Conservation (phyloP, 2,329 filamentous ascomycete genomes). For the Neopestalotiopsis sp. region DNA sequence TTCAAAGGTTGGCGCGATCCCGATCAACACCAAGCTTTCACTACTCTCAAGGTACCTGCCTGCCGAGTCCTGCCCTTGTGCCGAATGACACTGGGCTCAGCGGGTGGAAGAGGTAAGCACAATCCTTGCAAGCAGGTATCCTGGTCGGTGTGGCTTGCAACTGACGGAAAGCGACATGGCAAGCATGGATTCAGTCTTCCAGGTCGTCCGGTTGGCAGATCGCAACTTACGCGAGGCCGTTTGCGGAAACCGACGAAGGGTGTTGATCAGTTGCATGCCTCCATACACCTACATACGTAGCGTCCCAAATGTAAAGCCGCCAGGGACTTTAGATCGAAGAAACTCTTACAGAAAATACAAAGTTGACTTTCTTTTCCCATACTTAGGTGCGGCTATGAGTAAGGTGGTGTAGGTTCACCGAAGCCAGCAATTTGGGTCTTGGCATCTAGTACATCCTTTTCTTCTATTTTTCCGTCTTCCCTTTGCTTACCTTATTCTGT, state of each 20-base stretch:
- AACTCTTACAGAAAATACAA: neutral
- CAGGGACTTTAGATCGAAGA: neutral
- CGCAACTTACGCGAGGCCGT: conserved; percentile 12
- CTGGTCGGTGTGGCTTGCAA: conserved; percentile 3
- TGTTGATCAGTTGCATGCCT: neutral
- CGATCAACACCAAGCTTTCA: neutral
- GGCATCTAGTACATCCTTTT: neutral
- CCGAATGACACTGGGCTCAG: neutral
- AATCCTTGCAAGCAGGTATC: neutral
- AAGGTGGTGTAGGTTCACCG: neutral
- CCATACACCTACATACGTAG: neutral
- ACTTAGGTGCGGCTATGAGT: neutral
- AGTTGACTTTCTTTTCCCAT: neutral
- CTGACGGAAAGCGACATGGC: neutral
- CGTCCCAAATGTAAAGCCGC: neutral
- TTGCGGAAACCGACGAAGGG: conserved; percentile 3
- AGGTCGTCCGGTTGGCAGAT: conserved; percentile 8
- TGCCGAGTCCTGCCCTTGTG: neutral
- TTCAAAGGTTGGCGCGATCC: neutral
- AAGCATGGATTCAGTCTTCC: neutral
- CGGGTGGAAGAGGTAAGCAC: neutral
- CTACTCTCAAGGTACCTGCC: conserved; percentile 2
- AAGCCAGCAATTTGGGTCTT: neutral
- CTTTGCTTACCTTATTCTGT: no score
- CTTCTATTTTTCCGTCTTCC: no score